Percentiles rank a stretch among this genome's conserved stretches.
Evolutionary conservation across 1,284 basidiomycete species (phyloP).

Genomic region (Boletus smithii): DNA sequence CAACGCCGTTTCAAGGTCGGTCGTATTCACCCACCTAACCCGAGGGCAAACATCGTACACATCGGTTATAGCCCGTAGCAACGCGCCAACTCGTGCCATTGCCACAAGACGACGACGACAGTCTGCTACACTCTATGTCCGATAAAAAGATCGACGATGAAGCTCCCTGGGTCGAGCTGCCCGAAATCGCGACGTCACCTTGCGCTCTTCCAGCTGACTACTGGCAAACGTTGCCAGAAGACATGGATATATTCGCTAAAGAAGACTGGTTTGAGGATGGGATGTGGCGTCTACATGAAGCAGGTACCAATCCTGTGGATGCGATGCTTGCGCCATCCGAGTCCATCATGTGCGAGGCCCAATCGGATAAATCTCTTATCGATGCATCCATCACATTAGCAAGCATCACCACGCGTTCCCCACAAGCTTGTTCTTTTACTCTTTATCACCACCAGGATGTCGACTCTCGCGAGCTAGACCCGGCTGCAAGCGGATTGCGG

Average conservation of each 20-base stretch:
- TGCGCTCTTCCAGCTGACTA: neutral
- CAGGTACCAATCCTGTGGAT: constrained; percentile 3
- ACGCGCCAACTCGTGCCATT: constrained; percentile 7
- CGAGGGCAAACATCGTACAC: constrained; percentile 2
- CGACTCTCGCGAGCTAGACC: constrained; percentile 7
- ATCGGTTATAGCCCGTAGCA: constrained; percentile 15
- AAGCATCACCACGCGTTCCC: constrained; percentile 18
- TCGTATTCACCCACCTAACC: constrained; percentile 11
- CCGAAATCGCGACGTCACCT: constrained; percentile 11
- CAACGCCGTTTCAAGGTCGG: constrained; percentile 52
- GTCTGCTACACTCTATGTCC: constrained; percentile 16
- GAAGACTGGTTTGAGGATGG: constrained; percentile 19
- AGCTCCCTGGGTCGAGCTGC: constrained; percentile 19
- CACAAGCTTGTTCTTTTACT: constrained; percentile 9
- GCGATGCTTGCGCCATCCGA: constrained; percentile 1
- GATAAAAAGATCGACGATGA: constrained; percentile 7
- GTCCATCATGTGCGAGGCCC: constrained; percentile 1
- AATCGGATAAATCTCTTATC: constrained; percentile 32
- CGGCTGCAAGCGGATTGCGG: constrained; percentile 12
- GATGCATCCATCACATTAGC: constrained; percentile 13
- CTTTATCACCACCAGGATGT: constrained; percentile 17
- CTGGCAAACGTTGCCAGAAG: constrained; percentile 11
- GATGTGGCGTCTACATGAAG: constrained; percentile 15
- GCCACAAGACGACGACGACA: constrained; percentile 23
- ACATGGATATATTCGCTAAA: constrained; percentile 14